Conservation (phyloP, 257 asterid genomes). For the Ilex aquifolium region DNA sequence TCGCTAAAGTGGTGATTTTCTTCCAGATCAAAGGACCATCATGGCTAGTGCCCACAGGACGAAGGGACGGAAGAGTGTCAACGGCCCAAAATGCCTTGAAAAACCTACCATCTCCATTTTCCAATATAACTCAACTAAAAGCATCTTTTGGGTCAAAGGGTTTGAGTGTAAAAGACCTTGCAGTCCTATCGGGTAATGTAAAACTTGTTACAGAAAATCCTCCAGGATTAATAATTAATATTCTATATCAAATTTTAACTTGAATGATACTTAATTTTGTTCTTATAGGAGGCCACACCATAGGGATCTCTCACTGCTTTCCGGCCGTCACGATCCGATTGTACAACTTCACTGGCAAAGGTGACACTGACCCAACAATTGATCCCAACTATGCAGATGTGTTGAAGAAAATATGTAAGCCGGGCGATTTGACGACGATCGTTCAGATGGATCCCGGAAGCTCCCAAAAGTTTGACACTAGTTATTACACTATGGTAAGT, state of each 20-base stretch:
- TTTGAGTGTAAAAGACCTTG: no score
- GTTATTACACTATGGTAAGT: background rate
- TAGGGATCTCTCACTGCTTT: background rate
- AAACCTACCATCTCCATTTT: background rate
- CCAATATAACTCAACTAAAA: no score
- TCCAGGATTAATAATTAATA: no score
- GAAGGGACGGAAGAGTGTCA: conserved; percentile 70
- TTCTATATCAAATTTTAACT: no score
- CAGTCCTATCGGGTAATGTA: conserved; percentile 17
- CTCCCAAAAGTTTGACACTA: background rate
- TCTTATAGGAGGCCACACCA: background rate
- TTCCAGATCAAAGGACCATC: no score
- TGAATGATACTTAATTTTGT: background rate
- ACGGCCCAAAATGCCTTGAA: conserved; percentile 30
- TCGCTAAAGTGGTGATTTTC: conserved; percentile 38
- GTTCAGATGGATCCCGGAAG: conserved; percentile 3
- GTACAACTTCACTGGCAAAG: background rate
- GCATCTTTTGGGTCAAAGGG: no score
- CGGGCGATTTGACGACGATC: background rate
- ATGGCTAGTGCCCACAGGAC: conserved; percentile 53
- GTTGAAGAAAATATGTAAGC: background rate
- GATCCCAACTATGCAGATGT: background rate
- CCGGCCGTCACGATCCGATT: background rate
- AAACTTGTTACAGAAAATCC: no score
- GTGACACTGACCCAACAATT: background rate